These are phyloP conservation scores for Prunus mongolica DNA, from an alignment of 306 rosid genomes.

Conservation along the genomic window DNA sequence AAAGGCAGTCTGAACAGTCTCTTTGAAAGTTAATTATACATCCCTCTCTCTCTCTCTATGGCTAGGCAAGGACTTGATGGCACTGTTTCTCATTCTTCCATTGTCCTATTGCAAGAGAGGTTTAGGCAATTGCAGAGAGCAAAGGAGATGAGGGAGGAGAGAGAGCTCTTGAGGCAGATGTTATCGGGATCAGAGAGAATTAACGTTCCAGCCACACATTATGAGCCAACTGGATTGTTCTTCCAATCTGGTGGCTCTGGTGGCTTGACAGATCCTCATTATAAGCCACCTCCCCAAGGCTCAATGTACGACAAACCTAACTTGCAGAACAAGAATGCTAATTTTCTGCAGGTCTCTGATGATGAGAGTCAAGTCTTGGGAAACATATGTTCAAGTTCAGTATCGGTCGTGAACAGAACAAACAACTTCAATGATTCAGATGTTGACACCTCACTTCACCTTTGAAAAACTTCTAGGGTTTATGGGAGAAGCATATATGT, in stretches of 20 bases:
- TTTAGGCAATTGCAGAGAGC: conserved; percentile 46
- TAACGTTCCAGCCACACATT: neutral
- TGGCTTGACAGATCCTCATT: conserved; percentile 20
- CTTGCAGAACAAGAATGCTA: conserved; percentile 27
- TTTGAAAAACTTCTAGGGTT: conserved; percentile 19
- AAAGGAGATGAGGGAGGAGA: conserved; percentile 47
- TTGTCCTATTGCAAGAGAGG: conserved; percentile 49
- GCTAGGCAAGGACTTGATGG: conserved; percentile 33
- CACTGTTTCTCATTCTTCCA: conserved; percentile 34
- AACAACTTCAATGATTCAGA: conserved; percentile 32
- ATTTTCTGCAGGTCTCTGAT: conserved; percentile 12
- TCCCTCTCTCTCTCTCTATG: conserved; percentile 11
- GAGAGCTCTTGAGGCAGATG: conserved; percentile 36
- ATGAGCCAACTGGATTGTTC: conserved; percentile 22
- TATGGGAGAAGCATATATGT: neutral
- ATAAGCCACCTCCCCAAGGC: conserved; percentile 20
- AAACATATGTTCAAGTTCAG: conserved; percentile 19
- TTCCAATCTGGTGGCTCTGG: conserved; percentile 35
- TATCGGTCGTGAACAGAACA: conserved; percentile 18
- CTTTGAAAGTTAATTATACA: neutral
- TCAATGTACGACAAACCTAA: conserved; percentile 23
- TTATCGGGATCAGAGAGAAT: conserved; percentile 22
- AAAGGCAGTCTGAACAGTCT: conserved; percentile 12
- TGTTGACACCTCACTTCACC: conserved; percentile 51
- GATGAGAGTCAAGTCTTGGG: conserved; percentile 16